Conservation (phyloP, 257 asterid genomes). For the Dorcoceras hygrometricum region DNA sequence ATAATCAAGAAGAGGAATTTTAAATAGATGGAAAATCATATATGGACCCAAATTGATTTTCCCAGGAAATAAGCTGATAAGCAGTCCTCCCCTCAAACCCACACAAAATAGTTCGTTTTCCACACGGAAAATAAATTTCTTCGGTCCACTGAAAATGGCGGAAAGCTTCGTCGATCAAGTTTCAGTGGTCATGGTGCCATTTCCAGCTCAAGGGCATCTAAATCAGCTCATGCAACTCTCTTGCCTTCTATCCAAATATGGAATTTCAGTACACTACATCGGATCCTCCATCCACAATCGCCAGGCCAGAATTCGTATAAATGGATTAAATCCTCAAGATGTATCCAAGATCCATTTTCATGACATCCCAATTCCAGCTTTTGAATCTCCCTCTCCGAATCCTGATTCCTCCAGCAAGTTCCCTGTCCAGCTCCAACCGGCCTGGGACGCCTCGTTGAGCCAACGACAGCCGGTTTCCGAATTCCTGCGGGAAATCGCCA, state of each 20-base stretch:
- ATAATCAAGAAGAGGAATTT: too few species aligned
- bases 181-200: too few species aligned
- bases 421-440: constrained; percentile 34
- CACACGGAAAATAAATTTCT: too few species aligned
- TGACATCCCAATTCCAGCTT: constrained; percentile 27
- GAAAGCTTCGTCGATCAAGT: too few species aligned
- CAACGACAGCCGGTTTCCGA: constrained; percentile 27
- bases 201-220: constrained; percentile 41
- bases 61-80: too few species aligned
- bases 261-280: constrained; percentile 35
- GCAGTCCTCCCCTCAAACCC: too few species aligned
- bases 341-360: constrained; percentile 27
- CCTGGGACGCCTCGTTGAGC: constrained; percentile 24
- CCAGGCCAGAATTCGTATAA: constrained; percentile 32
- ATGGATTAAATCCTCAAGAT: constrained; percentile 20
- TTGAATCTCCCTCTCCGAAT: constrained; percentile 32
- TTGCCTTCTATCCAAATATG: constrained; percentile 31
- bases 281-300: constrained; percentile 30
- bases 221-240: constrained; percentile 46
- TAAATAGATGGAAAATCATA: too few species aligned
- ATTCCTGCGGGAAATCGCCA: constrained; percentile 14
- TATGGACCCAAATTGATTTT: too few species aligned
- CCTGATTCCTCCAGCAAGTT: constrained; percentile 30
- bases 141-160: too few species aligned
- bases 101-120: too few species aligned